Evolutionary conservation across 2,329 filamentous ascomycete species (phyloP).

Genomic region (Mariannaea sp.): DNA sequence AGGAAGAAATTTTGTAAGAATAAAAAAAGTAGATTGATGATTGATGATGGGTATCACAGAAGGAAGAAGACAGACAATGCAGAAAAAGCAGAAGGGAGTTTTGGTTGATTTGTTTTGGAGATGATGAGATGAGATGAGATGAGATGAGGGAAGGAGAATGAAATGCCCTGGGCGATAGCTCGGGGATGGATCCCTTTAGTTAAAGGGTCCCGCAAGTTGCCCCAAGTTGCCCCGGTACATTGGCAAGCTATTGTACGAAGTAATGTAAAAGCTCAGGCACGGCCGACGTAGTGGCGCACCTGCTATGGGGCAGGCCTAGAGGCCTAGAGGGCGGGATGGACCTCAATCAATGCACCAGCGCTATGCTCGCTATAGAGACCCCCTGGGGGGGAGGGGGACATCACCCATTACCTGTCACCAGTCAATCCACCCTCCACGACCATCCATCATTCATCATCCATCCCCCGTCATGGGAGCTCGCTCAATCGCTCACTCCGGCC

Average conservation of each 20-base stretch:
- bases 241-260: no score
- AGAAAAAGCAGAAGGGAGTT: background rate
- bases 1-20: background rate
- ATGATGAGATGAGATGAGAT: background rate
- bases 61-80: background rate
- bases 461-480: no score
- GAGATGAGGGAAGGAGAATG: slow-evolving; percentile 2
- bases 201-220: slow-evolving; percentile 1
- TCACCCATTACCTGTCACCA: no score
- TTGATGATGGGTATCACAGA: slow-evolving; percentile 10
- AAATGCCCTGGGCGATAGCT: no score
- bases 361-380: slow-evolving; percentile 4
- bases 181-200: slow-evolving; percentile 10
- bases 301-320: no score
- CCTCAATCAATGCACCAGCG: slow-evolving; percentile 6
- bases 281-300: slow-evolving; percentile 7
- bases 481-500: no score
- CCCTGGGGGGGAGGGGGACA: slow-evolving; percentile 1
- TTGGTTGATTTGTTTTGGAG: background rate
- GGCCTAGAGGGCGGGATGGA: no score
- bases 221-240: slow-evolving; percentile 3
- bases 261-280: slow-evolving; percentile 7
- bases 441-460: no score
- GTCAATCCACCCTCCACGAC: no score
- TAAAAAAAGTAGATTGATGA: background rate